Percentiles rank a stretch among this genome's conserved stretches.
phyloP scores from a whole-genome alignment of 768 basidiomycete genomes.

The Trametes meyenii region DNA sequence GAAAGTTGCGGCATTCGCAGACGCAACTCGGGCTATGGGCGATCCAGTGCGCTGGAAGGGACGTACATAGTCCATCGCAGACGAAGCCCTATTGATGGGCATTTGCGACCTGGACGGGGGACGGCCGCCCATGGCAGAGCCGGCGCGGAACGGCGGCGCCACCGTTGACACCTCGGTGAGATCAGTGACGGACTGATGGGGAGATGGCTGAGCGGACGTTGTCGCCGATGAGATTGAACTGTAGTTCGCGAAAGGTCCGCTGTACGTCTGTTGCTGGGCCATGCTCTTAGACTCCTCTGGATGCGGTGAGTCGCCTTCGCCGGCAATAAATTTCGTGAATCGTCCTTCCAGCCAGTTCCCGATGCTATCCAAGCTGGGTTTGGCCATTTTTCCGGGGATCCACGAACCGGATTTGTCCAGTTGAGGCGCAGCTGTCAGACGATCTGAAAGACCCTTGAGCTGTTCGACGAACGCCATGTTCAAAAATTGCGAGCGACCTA shows the following conservation, averaged over 20 bases:
- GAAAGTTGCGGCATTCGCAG: slow-evolving; percentile 57
- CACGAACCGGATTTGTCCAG: slow-evolving; percentile 81
- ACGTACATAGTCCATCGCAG: slow-evolving; percentile 75
- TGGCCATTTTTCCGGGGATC: slow-evolving; percentile 84
- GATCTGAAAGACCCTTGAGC: slow-evolving; percentile 76
- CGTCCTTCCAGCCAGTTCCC: slow-evolving; percentile 92
- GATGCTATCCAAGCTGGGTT: slow-evolving; percentile 90
- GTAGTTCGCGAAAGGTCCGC: slow-evolving; percentile 92
- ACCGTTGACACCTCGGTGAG: slow-evolving; percentile 35
- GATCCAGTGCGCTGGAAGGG: slow-evolving; percentile 48
- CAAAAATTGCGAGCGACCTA: slow-evolving; percentile 69
- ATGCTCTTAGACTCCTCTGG: slow-evolving; percentile 44
- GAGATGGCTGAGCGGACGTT: slow-evolving; percentile 76
- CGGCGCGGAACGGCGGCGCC: slow-evolving; percentile 58
- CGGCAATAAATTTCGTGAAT: slow-evolving; percentile 93
- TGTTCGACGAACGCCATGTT: slow-evolving; percentile 70
- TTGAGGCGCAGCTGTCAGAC: slow-evolving; percentile 71
- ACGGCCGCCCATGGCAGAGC: slow-evolving; percentile 68
- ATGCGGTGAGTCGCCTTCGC: slow-evolving; percentile 64
- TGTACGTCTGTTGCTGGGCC: slow-evolving; percentile 43
- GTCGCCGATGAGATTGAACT: slow-evolving; percentile 86
- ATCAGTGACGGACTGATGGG: slow-evolving; percentile 58
- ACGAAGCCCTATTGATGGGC: slow-evolving; percentile 72
- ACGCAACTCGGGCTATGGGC: slow-evolving; percentile 56
- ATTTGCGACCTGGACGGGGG: slow-evolving; percentile 48